phyloP scores from a whole-genome alignment of 306 rosid genomes.

The Ochetophila trinervis region DNA sequence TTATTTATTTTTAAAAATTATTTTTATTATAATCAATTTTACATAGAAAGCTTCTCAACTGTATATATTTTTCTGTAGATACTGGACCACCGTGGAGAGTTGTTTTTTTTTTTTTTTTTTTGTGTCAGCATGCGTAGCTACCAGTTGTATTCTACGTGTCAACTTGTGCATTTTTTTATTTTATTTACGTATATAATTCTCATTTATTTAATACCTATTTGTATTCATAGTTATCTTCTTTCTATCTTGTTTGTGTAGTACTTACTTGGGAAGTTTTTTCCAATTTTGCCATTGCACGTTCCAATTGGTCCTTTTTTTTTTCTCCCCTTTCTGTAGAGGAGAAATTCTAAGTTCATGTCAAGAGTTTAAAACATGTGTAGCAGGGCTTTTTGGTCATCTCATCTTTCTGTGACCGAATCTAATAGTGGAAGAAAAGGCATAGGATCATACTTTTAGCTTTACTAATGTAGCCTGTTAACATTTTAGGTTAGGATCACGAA shows the following conservation, averaged over 20 bases:
- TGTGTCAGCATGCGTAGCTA: background rate
- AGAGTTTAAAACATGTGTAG: background rate
- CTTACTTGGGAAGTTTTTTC: background rate
- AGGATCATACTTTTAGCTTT: too few relatives aligned
- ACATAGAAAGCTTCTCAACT: background rate
- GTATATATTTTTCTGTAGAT: background rate
- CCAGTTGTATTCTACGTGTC: background rate
- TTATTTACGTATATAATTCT: background rate
- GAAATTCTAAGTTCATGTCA: background rate
- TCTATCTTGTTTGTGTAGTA: background rate
- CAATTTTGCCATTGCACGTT: background rate
- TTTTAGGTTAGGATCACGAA: too few relatives aligned
- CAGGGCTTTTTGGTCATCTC: conserved; percentile 3
- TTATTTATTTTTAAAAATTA: background rate
- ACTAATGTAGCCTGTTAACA: too few relatives aligned
- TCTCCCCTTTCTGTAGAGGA: background rate
- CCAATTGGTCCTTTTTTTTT: too few relatives aligned
- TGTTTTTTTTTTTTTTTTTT: background rate
- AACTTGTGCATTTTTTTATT: conserved; percentile 3
- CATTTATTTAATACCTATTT: background rate
- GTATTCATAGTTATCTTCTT: conserved; percentile 8
- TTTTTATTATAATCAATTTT: background rate
- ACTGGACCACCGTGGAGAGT: background rate
- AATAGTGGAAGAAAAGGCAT: too few relatives aligned
- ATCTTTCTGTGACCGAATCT: background rate